Evolutionary conservation across 495 filamentous ascomycete species (phyloP).

Genomic region (Aspergillus cristatus): DNA sequence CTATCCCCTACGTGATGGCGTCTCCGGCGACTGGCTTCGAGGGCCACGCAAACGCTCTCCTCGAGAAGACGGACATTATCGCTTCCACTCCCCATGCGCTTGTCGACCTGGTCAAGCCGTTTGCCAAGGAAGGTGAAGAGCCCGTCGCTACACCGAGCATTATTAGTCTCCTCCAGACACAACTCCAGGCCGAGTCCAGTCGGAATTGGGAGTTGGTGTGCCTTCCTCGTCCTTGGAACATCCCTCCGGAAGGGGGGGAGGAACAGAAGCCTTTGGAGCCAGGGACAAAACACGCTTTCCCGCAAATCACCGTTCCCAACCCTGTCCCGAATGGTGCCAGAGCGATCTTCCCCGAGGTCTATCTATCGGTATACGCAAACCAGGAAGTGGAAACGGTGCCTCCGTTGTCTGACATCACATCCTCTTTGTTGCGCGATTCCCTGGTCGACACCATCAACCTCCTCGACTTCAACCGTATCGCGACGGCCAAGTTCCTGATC

Average conservation of each 20-base stretch:
- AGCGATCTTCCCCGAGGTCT: slow-evolving; percentile 82
- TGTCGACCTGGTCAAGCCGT: slow-evolving; percentile 77
- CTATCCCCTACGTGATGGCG: slow-evolving; percentile 82
- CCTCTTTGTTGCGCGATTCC: slow-evolving; percentile 73
- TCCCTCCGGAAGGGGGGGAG: slow-evolving; percentile 40
- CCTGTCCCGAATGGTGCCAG: slow-evolving; percentile 63
- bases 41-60: slow-evolving; percentile 60
- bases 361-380: slow-evolving; percentile 81
- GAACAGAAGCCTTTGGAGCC: slow-evolving; percentile 33
- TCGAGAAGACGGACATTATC: slow-evolving; percentile 89
- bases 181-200: slow-evolving; percentile 63
- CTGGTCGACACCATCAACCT: slow-evolving; percentile 91
- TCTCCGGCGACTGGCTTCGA: slow-evolving; percentile 56
- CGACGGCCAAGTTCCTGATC: slow-evolving; percentile 79
- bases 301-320: slow-evolving; percentile 61
- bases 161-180: slow-evolving; percentile 76
- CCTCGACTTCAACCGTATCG: slow-evolving; percentile 83
- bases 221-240: slow-evolving; percentile 77
- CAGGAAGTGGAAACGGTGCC: slow-evolving; percentile 93
- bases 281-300: slow-evolving; percentile 65
- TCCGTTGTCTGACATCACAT: slow-evolving; percentile 60
- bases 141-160: slow-evolving; percentile 52
- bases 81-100: slow-evolving; percentile 73
- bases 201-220: slow-evolving; percentile 67
- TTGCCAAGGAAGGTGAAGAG: slow-evolving; percentile 48